Evolutionary conservation across 2,329 filamentous ascomycete species (phyloP).

Genomic region (Arthrobotrys sphaeroides): DNA sequence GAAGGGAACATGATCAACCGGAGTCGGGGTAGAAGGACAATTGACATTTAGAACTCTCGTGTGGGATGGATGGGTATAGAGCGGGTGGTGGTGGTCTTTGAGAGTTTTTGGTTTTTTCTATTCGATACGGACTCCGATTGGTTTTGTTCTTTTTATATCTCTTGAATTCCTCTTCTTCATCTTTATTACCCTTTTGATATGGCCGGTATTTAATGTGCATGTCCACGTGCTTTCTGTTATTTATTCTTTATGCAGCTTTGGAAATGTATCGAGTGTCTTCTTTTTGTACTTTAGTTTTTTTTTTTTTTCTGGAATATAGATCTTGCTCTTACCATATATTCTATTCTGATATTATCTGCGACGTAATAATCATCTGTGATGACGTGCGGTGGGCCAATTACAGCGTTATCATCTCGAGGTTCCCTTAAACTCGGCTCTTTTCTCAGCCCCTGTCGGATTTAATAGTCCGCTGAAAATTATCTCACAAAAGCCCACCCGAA

Average conservation of each 20-base stretch:
- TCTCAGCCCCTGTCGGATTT: not conserved
- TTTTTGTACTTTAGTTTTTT: conserved; percentile 19
- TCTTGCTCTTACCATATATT: not conserved
- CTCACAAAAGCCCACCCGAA: conserved; percentile 40
- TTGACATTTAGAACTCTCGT: conserved; percentile 3
- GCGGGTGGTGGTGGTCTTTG: conserved; percentile 58
- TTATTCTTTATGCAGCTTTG: too few relatives aligned
- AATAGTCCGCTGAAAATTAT: conserved; percentile 48
- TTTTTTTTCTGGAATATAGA: conserved; percentile 33
- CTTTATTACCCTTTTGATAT: conserved; percentile 49
- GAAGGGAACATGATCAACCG: not conserved
- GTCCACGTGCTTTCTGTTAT: too few relatives aligned
- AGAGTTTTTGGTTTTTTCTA: conserved; percentile 56
- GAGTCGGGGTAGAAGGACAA: conserved; percentile 8
- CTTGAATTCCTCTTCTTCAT: conserved; percentile 56
- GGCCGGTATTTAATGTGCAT: conserved; percentile 55
- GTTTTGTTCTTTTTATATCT: conserved; percentile 57
- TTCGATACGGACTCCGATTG: conserved; percentile 57
- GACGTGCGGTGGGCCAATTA: conserved; percentile 39
- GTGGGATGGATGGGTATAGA: conserved; percentile 33
- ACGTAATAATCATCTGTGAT: too few relatives aligned
- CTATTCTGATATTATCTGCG: too few relatives aligned
- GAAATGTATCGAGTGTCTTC: not conserved
- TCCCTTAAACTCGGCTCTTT: not conserved
- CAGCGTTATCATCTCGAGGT: not conserved